Conservation (phyloP, 345 rosid species). For the Eucalyptus sideroxylon region DNA sequence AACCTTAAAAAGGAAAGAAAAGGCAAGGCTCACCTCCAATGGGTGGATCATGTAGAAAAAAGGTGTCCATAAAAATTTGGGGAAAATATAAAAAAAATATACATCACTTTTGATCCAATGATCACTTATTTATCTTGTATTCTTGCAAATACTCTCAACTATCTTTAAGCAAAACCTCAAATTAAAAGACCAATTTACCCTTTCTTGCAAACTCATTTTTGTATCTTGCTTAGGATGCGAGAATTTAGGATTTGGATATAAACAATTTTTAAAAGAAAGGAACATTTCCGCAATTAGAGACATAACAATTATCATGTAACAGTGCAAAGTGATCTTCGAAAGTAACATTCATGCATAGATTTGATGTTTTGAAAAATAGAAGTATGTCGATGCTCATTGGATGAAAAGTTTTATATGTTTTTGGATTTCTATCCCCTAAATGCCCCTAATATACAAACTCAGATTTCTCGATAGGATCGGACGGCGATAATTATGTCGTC, state of each 20-base stretch:
- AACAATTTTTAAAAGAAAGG: neutral
- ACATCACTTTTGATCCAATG: neutral
- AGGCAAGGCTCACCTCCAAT: accelerated
- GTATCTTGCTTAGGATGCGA: neutral
- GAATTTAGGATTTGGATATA: neutral
- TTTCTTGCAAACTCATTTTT: neutral
- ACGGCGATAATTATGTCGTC: neutral
- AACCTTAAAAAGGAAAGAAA: neutral
- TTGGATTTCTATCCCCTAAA: neutral
- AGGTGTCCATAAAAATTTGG: neutral
- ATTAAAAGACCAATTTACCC: neutral
- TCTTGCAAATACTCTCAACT: neutral
- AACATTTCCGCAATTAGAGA: neutral
- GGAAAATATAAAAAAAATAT: neutral
- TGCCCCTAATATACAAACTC: neutral
- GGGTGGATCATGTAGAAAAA: neutral
- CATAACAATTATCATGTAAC: neutral
- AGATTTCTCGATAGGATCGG: neutral
- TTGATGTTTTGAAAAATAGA: neutral
- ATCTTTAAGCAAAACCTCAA: neutral
- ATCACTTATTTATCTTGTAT: neutral
- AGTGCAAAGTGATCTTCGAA: neutral
- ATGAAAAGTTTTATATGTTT: neutral
- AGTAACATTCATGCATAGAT: neutral
- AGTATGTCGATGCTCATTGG: neutral